Conservation (phyloP, 1,139 yeast species). For the Pichia sp. region DNA sequence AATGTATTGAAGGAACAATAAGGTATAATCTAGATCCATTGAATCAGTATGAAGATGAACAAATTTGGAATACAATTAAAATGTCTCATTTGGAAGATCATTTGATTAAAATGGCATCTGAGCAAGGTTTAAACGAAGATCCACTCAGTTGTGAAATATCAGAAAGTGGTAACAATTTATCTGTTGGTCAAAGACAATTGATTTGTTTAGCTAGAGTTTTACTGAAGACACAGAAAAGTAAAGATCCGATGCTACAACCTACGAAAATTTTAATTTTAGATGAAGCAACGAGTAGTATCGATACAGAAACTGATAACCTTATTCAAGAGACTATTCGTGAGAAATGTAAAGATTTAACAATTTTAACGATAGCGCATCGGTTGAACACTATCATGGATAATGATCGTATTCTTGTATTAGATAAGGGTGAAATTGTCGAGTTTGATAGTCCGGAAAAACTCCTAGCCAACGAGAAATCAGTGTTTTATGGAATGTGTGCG, state of each 20-base stretch:
- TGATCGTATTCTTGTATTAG: constrained; percentile 64
- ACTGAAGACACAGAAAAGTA: constrained; percentile 28
- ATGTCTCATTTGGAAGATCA: constrained; percentile 48
- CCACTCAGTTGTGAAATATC: constrained; percentile 40
- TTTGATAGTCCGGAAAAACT: constrained; percentile 57
- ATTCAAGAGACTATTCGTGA: constrained; percentile 66
- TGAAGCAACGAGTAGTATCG: constrained; percentile 85
- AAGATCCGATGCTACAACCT: constrained; percentile 27
- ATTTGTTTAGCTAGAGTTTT: constrained; percentile 72
- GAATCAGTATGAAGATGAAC: constrained; percentile 41
- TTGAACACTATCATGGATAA: constrained; percentile 76
- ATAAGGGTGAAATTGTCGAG: constrained; percentile 60
- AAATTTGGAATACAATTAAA: constrained; percentile 47
- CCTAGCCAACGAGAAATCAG: constrained; percentile 35
- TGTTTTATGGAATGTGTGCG: constrained; percentile 45
- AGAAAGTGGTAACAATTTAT: constrained; percentile 68
- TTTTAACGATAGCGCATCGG: constrained; percentile 76
- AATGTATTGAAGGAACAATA: constrained; percentile 55
- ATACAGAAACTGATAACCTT: constrained; percentile 67
- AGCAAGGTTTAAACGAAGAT: constrained; percentile 20
- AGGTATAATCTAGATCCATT: constrained; percentile 59
- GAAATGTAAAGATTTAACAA: constrained; percentile 59
- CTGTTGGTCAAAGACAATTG: constrained; percentile 73
- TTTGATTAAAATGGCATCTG: constrained; percentile 31
- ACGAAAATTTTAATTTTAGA: constrained; percentile 64